Base-by-base conservation (phyloP, 768 basidiomycete species). In the Panus rudis region DNA sequence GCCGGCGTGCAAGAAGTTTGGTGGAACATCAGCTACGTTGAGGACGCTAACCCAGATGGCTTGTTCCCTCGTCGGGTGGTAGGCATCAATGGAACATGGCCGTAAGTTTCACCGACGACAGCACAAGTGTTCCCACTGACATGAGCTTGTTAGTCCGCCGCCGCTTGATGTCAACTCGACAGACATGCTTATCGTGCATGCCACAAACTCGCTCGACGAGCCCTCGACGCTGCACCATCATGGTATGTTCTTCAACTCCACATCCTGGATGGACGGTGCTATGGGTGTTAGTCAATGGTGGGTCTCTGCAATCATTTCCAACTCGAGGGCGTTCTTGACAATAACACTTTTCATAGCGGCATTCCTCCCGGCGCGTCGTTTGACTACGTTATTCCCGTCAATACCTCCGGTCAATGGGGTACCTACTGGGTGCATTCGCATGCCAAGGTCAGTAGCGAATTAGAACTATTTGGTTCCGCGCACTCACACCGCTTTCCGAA, bases 81-180 rank as follows among this genome's bases (percentile, higher is more conserved):
- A 39, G 92, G 92, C 41, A 79, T 96, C 39, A 97, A 97, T 57
- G 78, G 80, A 16, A 84, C 87, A 4, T 98, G 93, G 94, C 93
- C 93, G 84, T 92, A 62, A 60, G 90, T 70, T 16, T 41, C 13
- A 11, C 30, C 42, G 37, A 16, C 6, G 16, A 8, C 28, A 11
- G 28, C 24, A 27, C 35, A 20, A 30, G 23, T 32, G 37, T 28
- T 21, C 19, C 16, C 39, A 16, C 24, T 31, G 21, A 22, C 37
- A 11, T 17, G 23, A 17, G n/a, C 11, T 43, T 16, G 37, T 23
- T 46, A 92, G 89, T 21, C 91, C 89, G 2, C 93, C 93, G 1
- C 81, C 89, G 0, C 67, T 96, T 46, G 75, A 81, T 20, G 76
- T 92, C 10, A 73, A 71, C 48, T 73, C 77, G 4, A 72, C 71